Conservation (phyloP, 2,329 filamentous ascomycete species). For the Trichophyton verrucosum region DNA sequence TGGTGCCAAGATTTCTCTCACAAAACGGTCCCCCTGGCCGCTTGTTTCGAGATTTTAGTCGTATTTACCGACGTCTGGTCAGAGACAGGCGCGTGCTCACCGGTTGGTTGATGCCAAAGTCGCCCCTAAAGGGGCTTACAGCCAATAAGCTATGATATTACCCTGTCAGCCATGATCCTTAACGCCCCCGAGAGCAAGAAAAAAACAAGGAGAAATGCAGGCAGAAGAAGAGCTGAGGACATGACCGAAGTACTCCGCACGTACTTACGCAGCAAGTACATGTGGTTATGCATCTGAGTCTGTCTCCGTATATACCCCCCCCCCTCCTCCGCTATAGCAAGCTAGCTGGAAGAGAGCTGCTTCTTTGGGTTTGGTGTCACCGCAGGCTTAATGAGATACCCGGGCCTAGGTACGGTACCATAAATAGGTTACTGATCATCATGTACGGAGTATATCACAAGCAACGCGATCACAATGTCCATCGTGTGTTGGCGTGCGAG, state of each 20-base stretch:
- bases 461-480: not conserved
- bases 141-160: not conserved
- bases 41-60: not conserved
- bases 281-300: not conserved
- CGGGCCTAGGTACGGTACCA: not conserved
- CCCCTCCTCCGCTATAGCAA: not conserved
- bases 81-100: slow-evolving; percentile 2
- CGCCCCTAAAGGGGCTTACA: not conserved
- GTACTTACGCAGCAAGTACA: not conserved
- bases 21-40: slow-evolving; percentile 1
- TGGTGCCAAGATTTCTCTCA: not conserved
- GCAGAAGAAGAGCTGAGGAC: not conserved
- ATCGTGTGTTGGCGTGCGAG: not conserved
- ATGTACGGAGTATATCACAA: not conserved
- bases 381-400: not conserved
- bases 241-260: not conserved
- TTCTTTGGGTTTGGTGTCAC: not conserved
- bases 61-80: slow-evolving; percentile 1
- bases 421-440: not conserved
- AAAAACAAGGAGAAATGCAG: not conserved
- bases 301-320: not conserved
- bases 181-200: not conserved
- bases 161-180: not conserved
- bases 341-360: not conserved
- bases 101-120: not conserved